Conservation (phyloP, 768 basidiomycete species). For the Symmetrospora coprosmae region DNA sequence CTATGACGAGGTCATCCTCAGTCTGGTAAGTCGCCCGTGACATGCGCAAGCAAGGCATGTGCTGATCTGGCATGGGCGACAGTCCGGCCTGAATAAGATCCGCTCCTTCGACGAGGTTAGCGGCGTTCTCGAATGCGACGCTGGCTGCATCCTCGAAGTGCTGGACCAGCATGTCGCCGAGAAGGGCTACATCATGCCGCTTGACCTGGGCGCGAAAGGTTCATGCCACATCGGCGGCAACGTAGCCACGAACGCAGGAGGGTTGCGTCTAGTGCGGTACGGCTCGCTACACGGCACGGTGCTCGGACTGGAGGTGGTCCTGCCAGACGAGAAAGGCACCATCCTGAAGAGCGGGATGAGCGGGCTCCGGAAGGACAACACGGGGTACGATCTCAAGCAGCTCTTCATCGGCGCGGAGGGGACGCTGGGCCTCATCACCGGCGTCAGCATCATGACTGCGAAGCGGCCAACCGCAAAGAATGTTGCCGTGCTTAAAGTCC, state of each 20-base stretch:
- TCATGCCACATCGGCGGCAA: conserved; percentile 93
- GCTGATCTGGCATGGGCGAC: conserved; percentile 21
- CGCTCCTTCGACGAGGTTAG: conserved; percentile 42
- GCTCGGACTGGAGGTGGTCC: conserved; percentile 84
- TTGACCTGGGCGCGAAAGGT: conserved; percentile 34
- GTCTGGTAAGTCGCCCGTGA: conserved; percentile 31
- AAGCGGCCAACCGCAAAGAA: conserved; percentile 59
- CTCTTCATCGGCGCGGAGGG: conserved; percentile 96
- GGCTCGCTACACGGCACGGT: conserved; percentile 90
- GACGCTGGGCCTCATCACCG: conserved; percentile 88
- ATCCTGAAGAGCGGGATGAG: conserved; percentile 72
- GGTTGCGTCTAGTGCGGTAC: conserved; percentile 82
- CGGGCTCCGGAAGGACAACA: conserved; percentile 86
- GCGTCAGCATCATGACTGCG: conserved; percentile 84
- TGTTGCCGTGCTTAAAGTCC: conserved; percentile 79
- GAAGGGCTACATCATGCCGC: conserved; percentile 83
- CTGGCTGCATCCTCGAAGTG: conserved; percentile 80
- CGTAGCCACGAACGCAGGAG: conserved; percentile 91
- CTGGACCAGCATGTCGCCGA: conserved; percentile 73
- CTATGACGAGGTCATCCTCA: conserved; percentile 73
- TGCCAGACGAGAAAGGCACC: conserved; percentile 68
- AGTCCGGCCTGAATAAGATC: conserved; percentile 60
- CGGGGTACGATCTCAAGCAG: conserved; percentile 95
- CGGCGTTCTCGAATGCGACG: conserved; percentile 75
- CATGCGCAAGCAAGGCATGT: background rate